phyloP scores from a whole-genome alignment of 1,284 basidiomycete genomes.

The Puccinia triticina region DNA sequence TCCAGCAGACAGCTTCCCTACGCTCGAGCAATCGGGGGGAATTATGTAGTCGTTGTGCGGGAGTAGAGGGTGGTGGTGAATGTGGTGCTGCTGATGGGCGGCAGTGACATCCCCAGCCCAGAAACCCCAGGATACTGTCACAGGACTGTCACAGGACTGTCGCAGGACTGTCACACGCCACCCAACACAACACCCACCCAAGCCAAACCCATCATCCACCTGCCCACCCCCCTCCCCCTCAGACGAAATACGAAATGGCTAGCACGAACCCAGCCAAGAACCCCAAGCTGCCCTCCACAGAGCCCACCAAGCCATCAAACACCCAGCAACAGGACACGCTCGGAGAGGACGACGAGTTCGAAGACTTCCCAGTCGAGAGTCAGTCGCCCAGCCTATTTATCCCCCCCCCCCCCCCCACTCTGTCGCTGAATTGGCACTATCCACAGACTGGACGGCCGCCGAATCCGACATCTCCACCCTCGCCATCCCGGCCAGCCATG shows the following conservation, averaged over 20 bases:
- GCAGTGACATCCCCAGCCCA: no score
- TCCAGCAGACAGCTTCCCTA: no score
- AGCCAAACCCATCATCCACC: background rate
- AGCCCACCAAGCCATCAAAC: background rate
- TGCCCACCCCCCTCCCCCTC: no score
- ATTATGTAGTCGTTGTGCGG: no score
- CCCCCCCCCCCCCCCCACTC: background rate
- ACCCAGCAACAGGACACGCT: slow-evolving; percentile 33
- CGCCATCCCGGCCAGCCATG: background rate
- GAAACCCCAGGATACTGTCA: no score
- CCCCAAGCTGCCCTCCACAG: background rate
- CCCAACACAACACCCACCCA: background rate
- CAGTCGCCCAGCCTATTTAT: background rate
- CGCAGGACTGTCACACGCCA: no score
- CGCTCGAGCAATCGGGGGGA: no score
- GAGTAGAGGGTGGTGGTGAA: no score
- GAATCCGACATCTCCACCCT: slow-evolving; percentile 49
- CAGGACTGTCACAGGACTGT: no score
- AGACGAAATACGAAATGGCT: no score
- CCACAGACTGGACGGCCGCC: slow-evolving; percentile 36
- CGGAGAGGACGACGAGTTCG: slow-evolving; percentile 51
- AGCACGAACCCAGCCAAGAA: background rate
- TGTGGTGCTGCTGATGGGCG: no score
- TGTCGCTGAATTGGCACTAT: background rate
- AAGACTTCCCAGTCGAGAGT: slow-evolving; percentile 52